Base-by-base conservation (phyloP, 768 basidiomycete genomes). In the Suillus sp. region DNA sequence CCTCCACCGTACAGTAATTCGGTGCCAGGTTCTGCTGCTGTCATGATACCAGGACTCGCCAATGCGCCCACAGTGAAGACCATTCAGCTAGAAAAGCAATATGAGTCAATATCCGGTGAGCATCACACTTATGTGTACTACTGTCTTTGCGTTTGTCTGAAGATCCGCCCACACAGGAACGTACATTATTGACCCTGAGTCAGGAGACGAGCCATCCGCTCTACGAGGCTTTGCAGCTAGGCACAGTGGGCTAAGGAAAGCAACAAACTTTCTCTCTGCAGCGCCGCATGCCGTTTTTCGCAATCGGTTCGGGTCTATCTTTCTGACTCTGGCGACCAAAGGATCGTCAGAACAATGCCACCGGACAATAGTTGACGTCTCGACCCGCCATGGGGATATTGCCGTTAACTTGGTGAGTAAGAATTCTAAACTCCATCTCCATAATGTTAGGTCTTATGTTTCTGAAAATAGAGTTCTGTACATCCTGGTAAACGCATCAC, bases 121-220 rank as follows among this genome's bases (percentile, higher is more conserved):
- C 55, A n/a, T 2, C 34, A 22, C 20, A n/a, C n/a, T n/a, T n/a
- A 50, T 27, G 25, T 22, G 20, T 42, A 8, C 1, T 47, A 4
- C 16, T 45, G 3, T 1, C 4, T 20, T 25, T 40, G 9, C 27
- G 25, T 42, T 25, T 40, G 13, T 18, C 20, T 27, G 35, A 37
- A 59, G 30, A 32, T 9, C 8, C 13, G 22, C 20, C 30, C 3
- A 42, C 35, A 38, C 55, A 83, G 81, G 81, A 14, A 78, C 77
- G 13, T 83, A 78, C 63, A 76, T 74, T 62, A 74, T 83, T 25
- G 78, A 80, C 62, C 79, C 84, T 34, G 67, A 70, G 25, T 74
- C 77, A 47, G 70, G 73, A 30, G 66, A 73, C 20, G 72, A 75
- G 18, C 57, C 64, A 38, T 30, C 30, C 11, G 25, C 13, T 27